A percentile compares a stretch with the other conserved stretches of the same genome.
Conservation (phyloP, 179 eudicot species). For the Patellifolia procumbens region DNA sequence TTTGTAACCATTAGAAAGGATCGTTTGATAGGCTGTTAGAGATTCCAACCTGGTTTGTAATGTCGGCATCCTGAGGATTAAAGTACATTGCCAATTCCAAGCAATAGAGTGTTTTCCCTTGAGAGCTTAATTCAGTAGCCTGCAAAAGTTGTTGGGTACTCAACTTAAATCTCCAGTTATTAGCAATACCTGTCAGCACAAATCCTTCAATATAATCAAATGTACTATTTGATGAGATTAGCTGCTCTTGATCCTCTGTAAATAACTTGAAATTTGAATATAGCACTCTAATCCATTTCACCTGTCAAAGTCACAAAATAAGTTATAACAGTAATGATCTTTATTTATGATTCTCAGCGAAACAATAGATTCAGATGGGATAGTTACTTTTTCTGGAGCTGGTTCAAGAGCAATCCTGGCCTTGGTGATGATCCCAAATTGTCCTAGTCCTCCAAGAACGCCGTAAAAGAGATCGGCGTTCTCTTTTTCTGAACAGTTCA, state of each 20-base stretch:
- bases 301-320: constrained; percentile 47
- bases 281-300: constrained; percentile 88
- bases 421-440: constrained; percentile 82
- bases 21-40: no score
- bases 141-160: constrained; percentile 63
- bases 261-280: constrained; percentile 71
- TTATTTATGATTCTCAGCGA: constrained; percentile 6
- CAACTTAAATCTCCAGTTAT: constrained; percentile 74
- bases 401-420: constrained; percentile 72
- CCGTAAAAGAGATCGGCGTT: constrained; percentile 74
- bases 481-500: constrained; percentile 60
- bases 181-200: constrained; percentile 63
- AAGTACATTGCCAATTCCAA: constrained; percentile 76
- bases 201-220: constrained; percentile 92
- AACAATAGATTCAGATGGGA: no score
- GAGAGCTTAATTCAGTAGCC: constrained; percentile 64
- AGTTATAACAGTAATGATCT: not conserved
- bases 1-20: no score
- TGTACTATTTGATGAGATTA: constrained; percentile 59
- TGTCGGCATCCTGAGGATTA: constrained; percentile 41
- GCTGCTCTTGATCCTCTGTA: constrained; percentile 70
- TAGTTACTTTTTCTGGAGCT: constrained; percentile 62
- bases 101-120: constrained; percentile 73
- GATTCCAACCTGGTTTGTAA: constrained; percentile 47
- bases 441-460: constrained; percentile 89